Conservation (phyloP, 345 rosid species). For the Pistacia integerrima region DNA sequence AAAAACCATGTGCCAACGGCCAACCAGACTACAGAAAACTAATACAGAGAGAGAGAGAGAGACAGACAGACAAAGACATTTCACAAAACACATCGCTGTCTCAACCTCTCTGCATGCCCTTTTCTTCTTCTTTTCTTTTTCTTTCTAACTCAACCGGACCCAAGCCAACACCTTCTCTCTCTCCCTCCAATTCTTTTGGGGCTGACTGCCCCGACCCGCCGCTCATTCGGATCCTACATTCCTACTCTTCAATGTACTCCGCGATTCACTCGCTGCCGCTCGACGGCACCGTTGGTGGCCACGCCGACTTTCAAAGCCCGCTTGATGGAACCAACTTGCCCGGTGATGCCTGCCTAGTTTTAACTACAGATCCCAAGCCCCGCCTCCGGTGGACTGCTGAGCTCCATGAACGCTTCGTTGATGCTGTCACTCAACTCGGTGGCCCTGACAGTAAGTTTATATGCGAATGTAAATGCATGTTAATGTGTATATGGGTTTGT, state of each 20-base stretch:
- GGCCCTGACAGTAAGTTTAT: slow-evolving; percentile 74
- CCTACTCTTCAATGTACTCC: slow-evolving; percentile 56
- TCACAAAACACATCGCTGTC: slow-evolving; percentile 34
- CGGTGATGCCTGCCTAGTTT: slow-evolving; percentile 74
- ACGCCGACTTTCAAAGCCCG: slow-evolving; percentile 47
- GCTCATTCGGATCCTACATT: slow-evolving; percentile 4
- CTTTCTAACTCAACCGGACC: not conserved
- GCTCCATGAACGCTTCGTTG: slow-evolving; percentile 91
- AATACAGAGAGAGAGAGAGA: not conserved
- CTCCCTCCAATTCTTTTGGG: slow-evolving; percentile 2
- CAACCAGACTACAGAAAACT: not conserved
- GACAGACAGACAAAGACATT: slow-evolving; percentile 27
- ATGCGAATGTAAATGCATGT: no score
- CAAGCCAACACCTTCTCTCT: not conserved
- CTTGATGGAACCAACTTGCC: slow-evolving; percentile 70
- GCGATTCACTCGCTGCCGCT: slow-evolving; percentile 73
- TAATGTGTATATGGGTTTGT: no score
- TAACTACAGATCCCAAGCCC: slow-evolving; percentile 95
- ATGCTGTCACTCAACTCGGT: slow-evolving; percentile 92
- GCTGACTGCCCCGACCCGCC: no score
- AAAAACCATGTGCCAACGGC: slow-evolving; percentile 11
- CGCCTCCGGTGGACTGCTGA: slow-evolving; percentile 97
- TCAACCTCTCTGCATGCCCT: not conserved
- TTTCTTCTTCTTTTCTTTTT: not conserved
- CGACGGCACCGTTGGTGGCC: slow-evolving; percentile 48